These are phyloP conservation scores for Botrytis pseudocinerea DNA, from an alignment of 2,329 filamentous ascomycete genomes.

Conservation along the genomic window DNA sequence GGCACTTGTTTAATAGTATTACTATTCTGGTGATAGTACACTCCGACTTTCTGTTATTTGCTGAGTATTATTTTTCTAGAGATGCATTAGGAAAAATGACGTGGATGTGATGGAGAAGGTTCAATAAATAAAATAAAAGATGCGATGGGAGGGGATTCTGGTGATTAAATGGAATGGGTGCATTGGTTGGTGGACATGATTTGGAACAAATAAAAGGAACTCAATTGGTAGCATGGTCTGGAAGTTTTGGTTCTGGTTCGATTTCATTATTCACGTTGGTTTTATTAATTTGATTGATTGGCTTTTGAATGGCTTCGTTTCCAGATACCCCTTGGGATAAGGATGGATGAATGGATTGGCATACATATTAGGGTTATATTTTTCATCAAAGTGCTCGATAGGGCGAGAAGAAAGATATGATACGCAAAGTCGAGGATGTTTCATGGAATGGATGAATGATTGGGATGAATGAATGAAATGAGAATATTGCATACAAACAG, in stretches of 20 bases:
- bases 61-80: slow-evolving; percentile 17
- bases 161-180: slow-evolving; percentile 1
- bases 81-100: neutral
- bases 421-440: slow-evolving; percentile 1
- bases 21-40: slow-evolving; percentile 9
- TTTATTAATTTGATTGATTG: slow-evolving; percentile 20
- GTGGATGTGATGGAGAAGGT: neutral
- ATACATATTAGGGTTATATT: slow-evolving; percentile 10
- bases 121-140: neutral
- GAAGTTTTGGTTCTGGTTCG: slow-evolving; percentile 6
- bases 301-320: slow-evolving; percentile 19
- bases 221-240: slow-evolving; percentile 3
- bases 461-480: slow-evolving; percentile 3
- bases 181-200: neutral
- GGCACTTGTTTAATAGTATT: slow-evolving; percentile 1
- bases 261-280: slow-evolving; percentile 14
- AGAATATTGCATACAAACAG: neutral
- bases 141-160: neutral
- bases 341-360: slow-evolving; percentile 14
- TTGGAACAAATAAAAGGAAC: neutral
- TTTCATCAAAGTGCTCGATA: neutral
- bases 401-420: neutral
- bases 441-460: slow-evolving; percentile 3
- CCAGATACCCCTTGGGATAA: slow-evolving; percentile 24
- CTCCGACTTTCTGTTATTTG: slow-evolving; percentile 6